These are phyloP conservation scores for Colletotrichum costaricense DNA, from an alignment of 2,329 filamentous ascomycete species.

Conservation along the genomic window DNA sequence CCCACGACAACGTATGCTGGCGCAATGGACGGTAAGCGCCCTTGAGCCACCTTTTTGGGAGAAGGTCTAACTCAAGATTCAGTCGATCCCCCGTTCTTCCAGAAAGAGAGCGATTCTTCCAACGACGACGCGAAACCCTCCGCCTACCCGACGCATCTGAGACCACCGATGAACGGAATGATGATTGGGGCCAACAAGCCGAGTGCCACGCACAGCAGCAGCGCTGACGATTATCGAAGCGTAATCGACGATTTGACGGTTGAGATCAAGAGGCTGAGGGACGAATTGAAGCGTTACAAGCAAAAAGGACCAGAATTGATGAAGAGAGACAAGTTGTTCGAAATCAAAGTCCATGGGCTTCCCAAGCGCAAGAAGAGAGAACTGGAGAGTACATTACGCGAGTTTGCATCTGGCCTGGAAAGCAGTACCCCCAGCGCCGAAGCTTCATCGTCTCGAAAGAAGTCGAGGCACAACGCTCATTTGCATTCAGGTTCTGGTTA, in stretches of 20 bases:
- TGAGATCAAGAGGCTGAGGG: slow-evolving; percentile 83
- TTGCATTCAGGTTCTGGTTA: slow-evolving; percentile 55
- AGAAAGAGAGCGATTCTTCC: slow-evolving; percentile 63
- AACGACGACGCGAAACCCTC: slow-evolving; percentile 48
- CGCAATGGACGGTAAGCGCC: slow-evolving; percentile 59
- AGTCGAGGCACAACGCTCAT: slow-evolving; percentile 53
- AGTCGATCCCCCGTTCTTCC: slow-evolving; percentile 67
- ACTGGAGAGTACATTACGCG: slow-evolving; percentile 77
- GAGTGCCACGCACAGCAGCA: slow-evolving; percentile 62
- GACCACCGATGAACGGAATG: slow-evolving; percentile 37
- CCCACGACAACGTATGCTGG: slow-evolving; percentile 55
- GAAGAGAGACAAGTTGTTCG: slow-evolving; percentile 82
- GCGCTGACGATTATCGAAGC: slow-evolving; percentile 79
- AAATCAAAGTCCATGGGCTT: slow-evolving; percentile 82
- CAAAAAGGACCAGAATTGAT: slow-evolving; percentile 74
- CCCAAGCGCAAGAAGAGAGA: slow-evolving; percentile 80
- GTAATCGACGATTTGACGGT: slow-evolving; percentile 91
- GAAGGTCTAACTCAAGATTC: neutral
- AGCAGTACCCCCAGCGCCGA: slow-evolving; percentile 58
- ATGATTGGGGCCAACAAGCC: slow-evolving; percentile 38
- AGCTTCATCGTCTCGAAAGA: slow-evolving; percentile 55
- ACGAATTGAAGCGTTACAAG: slow-evolving; percentile 78
- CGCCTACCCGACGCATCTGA: slow-evolving; percentile 36
- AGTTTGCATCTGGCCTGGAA: slow-evolving; percentile 66
- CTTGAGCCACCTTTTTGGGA: neutral